Evolutionary conservation across 1,139 yeast species (phyloP).

Genomic region (Petasospora fabianii): DNA sequence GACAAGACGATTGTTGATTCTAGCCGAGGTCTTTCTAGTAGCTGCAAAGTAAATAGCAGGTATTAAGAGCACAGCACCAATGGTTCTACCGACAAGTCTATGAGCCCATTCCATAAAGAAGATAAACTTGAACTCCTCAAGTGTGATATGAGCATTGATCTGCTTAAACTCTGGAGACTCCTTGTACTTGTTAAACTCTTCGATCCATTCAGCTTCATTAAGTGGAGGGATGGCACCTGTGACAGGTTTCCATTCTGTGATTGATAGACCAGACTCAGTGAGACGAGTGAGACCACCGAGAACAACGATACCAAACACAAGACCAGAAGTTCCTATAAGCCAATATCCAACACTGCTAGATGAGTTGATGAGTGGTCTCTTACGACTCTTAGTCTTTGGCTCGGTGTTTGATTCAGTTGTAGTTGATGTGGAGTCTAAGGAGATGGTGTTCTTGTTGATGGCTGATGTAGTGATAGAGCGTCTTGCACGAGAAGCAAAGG

Average conservation of each 20-base stretch:
- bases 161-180: constrained; percentile 88
- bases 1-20: constrained; percentile 63
- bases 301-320: constrained; percentile 94
- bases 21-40: constrained; percentile 61
- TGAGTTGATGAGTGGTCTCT: constrained; percentile 29
- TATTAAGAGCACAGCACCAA: constrained; percentile 75
- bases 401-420: background rate
- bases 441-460: constrained; percentile 1
- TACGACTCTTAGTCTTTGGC: constrained; percentile 9
- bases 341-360: constrained; percentile 72
- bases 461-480: constrained; percentile 11
- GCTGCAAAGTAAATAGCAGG: constrained; percentile 85
- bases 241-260: constrained; percentile 98
- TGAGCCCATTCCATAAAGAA: constrained; percentile 99
- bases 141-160: constrained; percentile 81
- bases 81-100: constrained; percentile 84
- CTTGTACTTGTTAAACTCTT: constrained; percentile 76
- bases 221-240: constrained; percentile 93
- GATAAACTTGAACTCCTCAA: constrained; percentile 93
- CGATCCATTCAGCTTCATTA: constrained; percentile 75
- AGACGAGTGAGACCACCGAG: constrained; percentile 93
- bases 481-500: background rate
- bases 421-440: background rate
- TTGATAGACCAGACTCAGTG: constrained; percentile 93
- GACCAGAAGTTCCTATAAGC: constrained; percentile 84